Evolutionary conservation across 371 early-diverging fungal species (phyloP).

Genomic region (Capniomyces stellatus): DNA sequence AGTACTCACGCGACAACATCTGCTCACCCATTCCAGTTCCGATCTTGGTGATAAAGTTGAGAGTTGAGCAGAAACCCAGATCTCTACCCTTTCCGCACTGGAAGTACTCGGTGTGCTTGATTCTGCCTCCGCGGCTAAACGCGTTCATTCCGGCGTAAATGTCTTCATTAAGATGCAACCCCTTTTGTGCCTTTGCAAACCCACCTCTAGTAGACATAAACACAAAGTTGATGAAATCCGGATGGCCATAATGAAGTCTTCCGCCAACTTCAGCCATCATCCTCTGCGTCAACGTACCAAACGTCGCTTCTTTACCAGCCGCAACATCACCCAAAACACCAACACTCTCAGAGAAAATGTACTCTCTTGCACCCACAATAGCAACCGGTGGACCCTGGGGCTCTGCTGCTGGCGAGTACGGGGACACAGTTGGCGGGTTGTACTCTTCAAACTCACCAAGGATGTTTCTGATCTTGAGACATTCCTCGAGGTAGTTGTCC

Average conservation of each 20-base stretch:
- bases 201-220: constrained; percentile 81
- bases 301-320: constrained; percentile 79
- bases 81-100: constrained; percentile 89
- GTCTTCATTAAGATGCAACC: constrained; percentile 81
- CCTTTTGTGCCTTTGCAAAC: constrained; percentile 80
- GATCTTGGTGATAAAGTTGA: constrained; percentile 79
- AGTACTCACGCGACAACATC: constrained; percentile 77
- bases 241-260: constrained; percentile 77
- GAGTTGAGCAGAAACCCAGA: constrained; percentile 74
- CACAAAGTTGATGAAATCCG: constrained; percentile 75
- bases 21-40: constrained; percentile 89
- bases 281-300: constrained; percentile 73
- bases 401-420: constrained; percentile 39
- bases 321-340: constrained; percentile 80
- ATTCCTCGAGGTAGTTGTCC: constrained; percentile 80
- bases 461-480: constrained; percentile 69
- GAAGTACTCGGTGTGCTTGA: constrained; percentile 81
- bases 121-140: constrained; percentile 63
- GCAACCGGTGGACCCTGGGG: constrained; percentile 52
- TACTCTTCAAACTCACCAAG: constrained; percentile 73
- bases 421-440: constrained; percentile 39
- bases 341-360: constrained; percentile 74
- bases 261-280: constrained; percentile 74
- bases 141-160: constrained; percentile 87
- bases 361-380: constrained; percentile 80